These are phyloP conservation scores for Dimocarpus longan DNA, from an alignment of 345 rosid species.

Conservation along the genomic window DNA sequence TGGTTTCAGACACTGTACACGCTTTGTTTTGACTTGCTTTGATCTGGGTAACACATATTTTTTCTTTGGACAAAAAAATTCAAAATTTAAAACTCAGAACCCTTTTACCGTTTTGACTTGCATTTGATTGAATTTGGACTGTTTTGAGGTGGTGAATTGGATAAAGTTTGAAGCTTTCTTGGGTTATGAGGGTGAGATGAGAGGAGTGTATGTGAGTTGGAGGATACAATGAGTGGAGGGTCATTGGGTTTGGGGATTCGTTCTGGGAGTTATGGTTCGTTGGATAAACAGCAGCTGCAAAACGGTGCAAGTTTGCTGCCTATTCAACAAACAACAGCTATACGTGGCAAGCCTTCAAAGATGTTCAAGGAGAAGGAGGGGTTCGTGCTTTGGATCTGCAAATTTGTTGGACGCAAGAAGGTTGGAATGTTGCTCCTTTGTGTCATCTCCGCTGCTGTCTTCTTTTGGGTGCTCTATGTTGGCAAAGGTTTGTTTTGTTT, in stretches of 20 bases:
- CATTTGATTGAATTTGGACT: neutral
- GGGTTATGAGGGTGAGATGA: conserved; percentile 34
- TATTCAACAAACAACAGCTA: conserved; percentile 43
- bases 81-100: neutral
- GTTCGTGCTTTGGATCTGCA: conserved; percentile 79
- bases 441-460: conserved; percentile 78
- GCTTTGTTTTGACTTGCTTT: neutral
- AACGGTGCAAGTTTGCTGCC: conserved; percentile 50
- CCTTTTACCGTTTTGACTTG: neutral
- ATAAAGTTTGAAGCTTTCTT: neutral
- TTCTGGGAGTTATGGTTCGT: conserved; percentile 82
- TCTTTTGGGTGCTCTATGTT: conserved; percentile 75
- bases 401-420: conserved; percentile 89
- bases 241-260: conserved; percentile 82
- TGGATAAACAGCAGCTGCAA: conserved; percentile 72
- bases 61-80: no score
- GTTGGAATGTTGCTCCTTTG: conserved; percentile 93
- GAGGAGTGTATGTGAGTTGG: conserved; percentile 35
- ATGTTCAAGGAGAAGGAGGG: conserved; percentile 86
- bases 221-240: conserved; percentile 61
- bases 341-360: conserved; percentile 68
- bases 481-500: conserved; percentile 70
- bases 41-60: neutral
- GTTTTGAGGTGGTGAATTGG: conserved; percentile 1
- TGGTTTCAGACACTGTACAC: neutral